phyloP scores from a whole-genome alignment of 768 basidiomycete genomes.

The Fomitopsis serialis region DNA sequence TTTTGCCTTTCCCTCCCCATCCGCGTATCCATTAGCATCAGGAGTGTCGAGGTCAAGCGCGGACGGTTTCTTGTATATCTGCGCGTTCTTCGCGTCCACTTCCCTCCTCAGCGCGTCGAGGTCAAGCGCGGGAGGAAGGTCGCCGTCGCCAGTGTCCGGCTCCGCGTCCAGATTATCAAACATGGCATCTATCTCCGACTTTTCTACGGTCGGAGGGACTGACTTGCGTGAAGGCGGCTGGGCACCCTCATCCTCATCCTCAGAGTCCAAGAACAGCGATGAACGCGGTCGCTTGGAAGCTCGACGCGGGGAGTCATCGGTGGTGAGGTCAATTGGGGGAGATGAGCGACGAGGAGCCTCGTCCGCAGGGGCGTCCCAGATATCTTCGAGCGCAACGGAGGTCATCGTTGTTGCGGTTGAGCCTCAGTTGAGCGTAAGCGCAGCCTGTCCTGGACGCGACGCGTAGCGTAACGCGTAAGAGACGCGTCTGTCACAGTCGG shows the following conservation, averaged over 20 bases:
- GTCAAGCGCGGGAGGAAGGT: slow-evolving; percentile 48
- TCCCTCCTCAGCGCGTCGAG: slow-evolving; percentile 48
- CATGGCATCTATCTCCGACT: slow-evolving; percentile 33
- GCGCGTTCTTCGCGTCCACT: slow-evolving; percentile 45
- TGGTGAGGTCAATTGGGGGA: slow-evolving; percentile 7
- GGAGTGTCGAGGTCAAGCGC: slow-evolving; percentile 26
- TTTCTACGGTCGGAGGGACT: slow-evolving; percentile 15
- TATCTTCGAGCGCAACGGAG: slow-evolving; percentile 25
- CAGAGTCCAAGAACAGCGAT: slow-evolving; percentile 51
- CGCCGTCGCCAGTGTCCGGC: slow-evolving; percentile 30
- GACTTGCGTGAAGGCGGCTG: slow-evolving; percentile 11
- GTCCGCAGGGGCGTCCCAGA: slow-evolving; percentile 53
- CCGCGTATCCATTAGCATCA: slow-evolving; percentile 31
- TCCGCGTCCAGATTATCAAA: slow-evolving; percentile 47
- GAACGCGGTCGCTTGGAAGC: slow-evolving; percentile 29
- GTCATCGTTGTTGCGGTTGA: background rate
- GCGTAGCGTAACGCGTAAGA: slow-evolving; percentile 8
- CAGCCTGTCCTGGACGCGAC: slow-evolving; percentile 2
- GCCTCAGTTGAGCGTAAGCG: background rate
- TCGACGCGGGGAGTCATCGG: background rate
- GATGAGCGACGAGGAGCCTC: slow-evolving; percentile 15
- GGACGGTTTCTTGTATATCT: slow-evolving; percentile 19
- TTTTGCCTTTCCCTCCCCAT: slow-evolving; percentile 26
- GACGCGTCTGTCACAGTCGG: background rate
- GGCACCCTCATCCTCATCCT: slow-evolving; percentile 44